Conservation (phyloP, 768 basidiomycete genomes). For the Amanita subjunquillea region DNA sequence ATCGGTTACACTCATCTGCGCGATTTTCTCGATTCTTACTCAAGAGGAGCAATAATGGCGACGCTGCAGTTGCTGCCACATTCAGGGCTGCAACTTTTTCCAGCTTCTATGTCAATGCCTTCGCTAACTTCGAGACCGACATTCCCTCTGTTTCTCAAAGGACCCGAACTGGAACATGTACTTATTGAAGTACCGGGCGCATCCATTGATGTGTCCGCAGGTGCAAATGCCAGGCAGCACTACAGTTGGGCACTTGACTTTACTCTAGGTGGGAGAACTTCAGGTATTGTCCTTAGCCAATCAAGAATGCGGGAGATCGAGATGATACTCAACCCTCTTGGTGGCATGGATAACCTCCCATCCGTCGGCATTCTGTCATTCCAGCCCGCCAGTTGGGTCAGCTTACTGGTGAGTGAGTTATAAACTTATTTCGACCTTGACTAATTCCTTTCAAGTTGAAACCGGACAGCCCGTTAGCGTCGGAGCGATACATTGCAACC, state of each 20-base stretch:
- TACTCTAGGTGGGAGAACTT: conserved; percentile 37
- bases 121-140: conserved; percentile 37
- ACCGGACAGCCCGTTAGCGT: conserved; percentile 30
- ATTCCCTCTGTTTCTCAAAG: conserved; percentile 39
- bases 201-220: conserved; percentile 10
- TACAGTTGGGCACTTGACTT: conserved; percentile 68
- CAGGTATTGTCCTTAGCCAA: conserved; percentile 66
- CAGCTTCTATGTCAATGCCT: conserved; percentile 34
- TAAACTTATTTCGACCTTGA: not conserved
- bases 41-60: conserved; percentile 44
- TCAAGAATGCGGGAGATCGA: conserved; percentile 67
- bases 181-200: conserved; percentile 34
- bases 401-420: conserved; percentile 39
- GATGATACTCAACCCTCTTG: conserved; percentile 45
- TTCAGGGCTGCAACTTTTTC: conserved; percentile 26
- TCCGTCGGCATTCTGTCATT: conserved; percentile 34
- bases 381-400: conserved; percentile 52
- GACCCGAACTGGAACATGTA: conserved; percentile 36
- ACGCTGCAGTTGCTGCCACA: conserved; percentile 33
- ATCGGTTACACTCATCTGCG: conserved; percentile 42
- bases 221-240: conserved; percentile 13
- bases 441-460: conserved; percentile 34
- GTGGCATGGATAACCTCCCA: conserved; percentile 32
- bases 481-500: conserved; percentile 57
- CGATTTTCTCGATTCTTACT: conserved; percentile 26